Base-by-base conservation (phyloP, 129 eudicot genomes). In the Saposhnikovia divaricata region DNA sequence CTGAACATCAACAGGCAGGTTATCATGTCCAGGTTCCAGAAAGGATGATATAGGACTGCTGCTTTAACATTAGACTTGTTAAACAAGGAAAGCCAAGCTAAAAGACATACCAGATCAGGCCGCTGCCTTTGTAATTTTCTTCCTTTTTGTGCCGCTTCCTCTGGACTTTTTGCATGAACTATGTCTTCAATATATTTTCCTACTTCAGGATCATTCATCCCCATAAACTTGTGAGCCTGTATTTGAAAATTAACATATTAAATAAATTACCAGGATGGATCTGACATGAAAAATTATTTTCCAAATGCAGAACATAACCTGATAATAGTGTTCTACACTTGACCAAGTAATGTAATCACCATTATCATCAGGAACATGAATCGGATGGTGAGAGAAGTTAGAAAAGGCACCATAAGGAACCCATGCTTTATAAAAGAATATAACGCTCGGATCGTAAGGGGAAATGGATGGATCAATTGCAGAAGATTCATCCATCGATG, bases 251-350 rank as follows among this genome's bases (percentile, higher is more conserved):
- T 12, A 12, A 72, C 48, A 19, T 57, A 66, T 43, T 42, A 23
- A 27, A 59, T n/a, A 63, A 19, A 27, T 65, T 47, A 31, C 44
- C 19, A 53, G 37, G 34, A 74, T 72, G 70, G 47, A 75, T 66
- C 46, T 65, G 59, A 74, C 72, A 39, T 55, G 68, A 76, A 37
- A 40, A 31, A 39, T 39, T 71, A 78, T 80, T 14, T 34, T 38
- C 57, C 14, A 59, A 21, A 83, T 72, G 18, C 46, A 37, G 74
- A 81, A 63, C 15, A 78, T 43, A 16, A 95, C 99, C 97, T 95
- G 99, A 87, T 95, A 92, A 89, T 89, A 95, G 84, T 95, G 99
- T 87, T 95, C 99, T 47, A 95, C 97, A 77, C 97, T 95, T 51
- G 97, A 82, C 99, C 99, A 95, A 53, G 84, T 87, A 50, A 79